Evolutionary conservation across 495 filamentous ascomycete genomes (phyloP).

Genomic region (Aspergillus egyptiacus): DNA sequence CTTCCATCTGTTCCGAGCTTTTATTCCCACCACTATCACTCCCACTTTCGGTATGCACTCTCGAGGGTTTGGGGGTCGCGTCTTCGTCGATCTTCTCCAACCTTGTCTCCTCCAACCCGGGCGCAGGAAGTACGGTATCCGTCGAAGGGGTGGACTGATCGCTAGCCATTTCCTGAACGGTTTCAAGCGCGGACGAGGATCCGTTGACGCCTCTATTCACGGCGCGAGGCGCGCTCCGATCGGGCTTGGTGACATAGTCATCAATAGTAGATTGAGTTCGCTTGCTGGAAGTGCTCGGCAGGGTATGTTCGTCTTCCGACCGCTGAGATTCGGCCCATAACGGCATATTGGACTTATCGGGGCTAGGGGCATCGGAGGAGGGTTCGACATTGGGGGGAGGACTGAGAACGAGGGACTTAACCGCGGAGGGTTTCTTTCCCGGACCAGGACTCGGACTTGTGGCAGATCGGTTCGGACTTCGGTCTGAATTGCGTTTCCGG

Average conservation of each 20-base stretch:
- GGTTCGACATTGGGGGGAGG: slow-evolving; percentile 48
- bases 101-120: slow-evolving; percentile 27
- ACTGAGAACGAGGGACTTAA: slow-evolving; percentile 52
- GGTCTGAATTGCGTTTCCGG: slow-evolving; percentile 64
- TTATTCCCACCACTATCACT: slow-evolving; percentile 47
- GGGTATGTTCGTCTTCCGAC: slow-evolving; percentile 32
- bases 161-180: slow-evolving; percentile 82
- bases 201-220: slow-evolving; percentile 59
- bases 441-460: slow-evolving; percentile 35
- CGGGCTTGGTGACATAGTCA: slow-evolving; percentile 27
- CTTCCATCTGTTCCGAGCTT: slow-evolving; percentile 35
- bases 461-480: slow-evolving; percentile 56
- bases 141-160: slow-evolving; percentile 66
- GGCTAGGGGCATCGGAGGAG: slow-evolving; percentile 51
- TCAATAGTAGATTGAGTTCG: slow-evolving; percentile 28
- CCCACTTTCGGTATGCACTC: slow-evolving; percentile 39
- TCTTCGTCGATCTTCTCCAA: slow-evolving; percentile 41
- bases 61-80: slow-evolving; percentile 27
- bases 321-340: slow-evolving; percentile 52
- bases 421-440: slow-evolving; percentile 48
- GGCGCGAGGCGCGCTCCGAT: slow-evolving; percentile 32
- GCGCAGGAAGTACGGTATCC: slow-evolving; percentile 36
- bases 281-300: slow-evolving; percentile 42
- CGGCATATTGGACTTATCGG: slow-evolving; percentile 58
- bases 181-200: slow-evolving; percentile 70